These are phyloP conservation scores for Hygrocybe coccinea DNA, from an alignment of 768 basidiomycete genomes.

Conservation along the genomic window DNA sequence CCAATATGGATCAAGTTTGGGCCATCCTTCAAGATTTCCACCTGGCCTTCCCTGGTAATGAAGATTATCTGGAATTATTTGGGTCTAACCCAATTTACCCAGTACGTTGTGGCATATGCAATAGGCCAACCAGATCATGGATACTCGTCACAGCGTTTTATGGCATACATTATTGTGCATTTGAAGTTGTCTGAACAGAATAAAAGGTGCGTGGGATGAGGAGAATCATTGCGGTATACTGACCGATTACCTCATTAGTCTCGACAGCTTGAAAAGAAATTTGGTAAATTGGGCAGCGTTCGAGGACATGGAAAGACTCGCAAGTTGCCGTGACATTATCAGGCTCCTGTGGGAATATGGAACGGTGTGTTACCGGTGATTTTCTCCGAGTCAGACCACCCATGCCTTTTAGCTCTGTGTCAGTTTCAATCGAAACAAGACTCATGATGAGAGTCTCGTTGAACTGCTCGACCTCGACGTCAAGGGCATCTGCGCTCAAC, in stretches of 20 bases:
- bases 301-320: not conserved
- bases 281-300: not conserved
- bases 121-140: not conserved
- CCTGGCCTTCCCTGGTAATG: not conserved
- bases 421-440: not conserved
- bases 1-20: not conserved
- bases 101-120: not conserved
- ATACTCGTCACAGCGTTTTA: not conserved
- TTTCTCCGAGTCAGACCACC: not conserved
- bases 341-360: not conserved
- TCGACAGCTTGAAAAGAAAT: not conserved
- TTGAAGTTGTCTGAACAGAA: not conserved
- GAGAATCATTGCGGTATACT: not conserved
- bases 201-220: not conserved
- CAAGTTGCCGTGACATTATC: not conserved
- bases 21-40: not conserved
- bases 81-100: not conserved
- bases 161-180: not conserved
- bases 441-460: not conserved
- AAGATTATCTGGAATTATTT: not conserved
- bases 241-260: not conserved
- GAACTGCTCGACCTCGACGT: conserved; percentile 1
- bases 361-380: not conserved
- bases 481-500: not conserved
- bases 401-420: not conserved